Evolutionary conservation across 108 stramenopile genomes (phyloP).

Genomic region (Nitzschia sp.): DNA sequence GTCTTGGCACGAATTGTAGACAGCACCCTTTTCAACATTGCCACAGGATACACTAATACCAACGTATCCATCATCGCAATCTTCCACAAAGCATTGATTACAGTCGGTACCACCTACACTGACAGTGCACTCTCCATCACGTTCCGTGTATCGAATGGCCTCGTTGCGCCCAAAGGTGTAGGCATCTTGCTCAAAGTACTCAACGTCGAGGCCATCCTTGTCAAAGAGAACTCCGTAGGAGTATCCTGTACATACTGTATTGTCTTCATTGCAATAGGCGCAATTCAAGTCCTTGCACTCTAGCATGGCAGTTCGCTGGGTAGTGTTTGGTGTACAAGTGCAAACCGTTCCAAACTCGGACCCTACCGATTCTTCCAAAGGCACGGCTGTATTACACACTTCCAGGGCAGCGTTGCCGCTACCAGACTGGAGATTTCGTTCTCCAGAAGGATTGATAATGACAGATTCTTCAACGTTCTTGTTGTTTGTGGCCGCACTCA

Average conservation of each 20-base stretch:
- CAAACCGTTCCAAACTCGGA: not conserved
- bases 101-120: not conserved
- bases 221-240: not conserved
- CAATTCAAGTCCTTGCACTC: not conserved
- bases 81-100: not conserved
- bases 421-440: not conserved
- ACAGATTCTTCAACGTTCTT: too few relatives aligned
- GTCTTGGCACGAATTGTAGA: not conserved
- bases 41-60: not conserved
- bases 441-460: not conserved
- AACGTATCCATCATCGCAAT: conserved; percentile 1
- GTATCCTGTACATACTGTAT: not conserved
- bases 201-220: not conserved
- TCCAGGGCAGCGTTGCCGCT: not conserved
- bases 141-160: not conserved
- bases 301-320: not conserved
- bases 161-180: not conserved
- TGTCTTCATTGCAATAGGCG: not conserved
- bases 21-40: not conserved
- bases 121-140: not conserved
- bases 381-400: not conserved
- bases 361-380: conserved; percentile 1
- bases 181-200: conserved; percentile 3
- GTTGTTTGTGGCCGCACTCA: too few relatives aligned
- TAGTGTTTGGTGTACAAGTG: not conserved